These are phyloP conservation scores for Penicillium hesseltinei DNA, from an alignment of 2,329 filamentous ascomycete genomes.

Conservation along the genomic window DNA sequence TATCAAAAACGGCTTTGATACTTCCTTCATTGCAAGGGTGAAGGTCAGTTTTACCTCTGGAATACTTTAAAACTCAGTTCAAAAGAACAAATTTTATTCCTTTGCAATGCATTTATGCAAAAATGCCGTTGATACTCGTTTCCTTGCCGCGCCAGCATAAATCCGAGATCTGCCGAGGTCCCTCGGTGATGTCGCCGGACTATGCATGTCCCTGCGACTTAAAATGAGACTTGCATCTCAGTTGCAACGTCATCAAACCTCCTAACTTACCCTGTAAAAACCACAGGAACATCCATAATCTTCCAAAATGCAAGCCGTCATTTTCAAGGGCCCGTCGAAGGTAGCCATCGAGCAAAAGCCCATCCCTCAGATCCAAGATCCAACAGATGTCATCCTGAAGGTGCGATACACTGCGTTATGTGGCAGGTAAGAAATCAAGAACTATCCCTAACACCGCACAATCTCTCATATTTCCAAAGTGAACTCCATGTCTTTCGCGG, in stretches of 20 bases:
- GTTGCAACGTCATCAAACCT: background rate
- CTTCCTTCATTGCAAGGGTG: background rate
- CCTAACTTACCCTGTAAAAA: background rate
- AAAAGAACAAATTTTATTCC: too few species aligned
- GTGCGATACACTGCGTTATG: constrained; percentile 79
- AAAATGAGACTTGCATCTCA: background rate
- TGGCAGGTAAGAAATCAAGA: constrained; percentile 62
- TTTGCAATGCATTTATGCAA: background rate
- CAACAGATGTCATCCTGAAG: constrained; percentile 75
- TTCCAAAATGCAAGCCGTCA: constrained; percentile 72
- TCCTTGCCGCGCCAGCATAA: background rate
- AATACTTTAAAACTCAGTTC: background rate
- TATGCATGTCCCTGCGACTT: background rate
- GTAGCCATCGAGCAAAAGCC: constrained; percentile 75
- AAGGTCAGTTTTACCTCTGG: background rate
- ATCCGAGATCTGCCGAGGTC: background rate
- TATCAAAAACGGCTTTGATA: background rate
- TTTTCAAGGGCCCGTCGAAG: constrained; percentile 75
- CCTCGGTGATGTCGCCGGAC: background rate
- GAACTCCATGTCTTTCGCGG: constrained; percentile 85
- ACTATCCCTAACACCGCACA: background rate
- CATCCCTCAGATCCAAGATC: constrained; percentile 60
- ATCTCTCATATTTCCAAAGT: constrained; percentile 26
- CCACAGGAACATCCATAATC: background rate
- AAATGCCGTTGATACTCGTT: background rate